phyloP scores from a whole-genome alignment of 108 stramenopile species.

The Nannochloropsis oceanica region DNA sequence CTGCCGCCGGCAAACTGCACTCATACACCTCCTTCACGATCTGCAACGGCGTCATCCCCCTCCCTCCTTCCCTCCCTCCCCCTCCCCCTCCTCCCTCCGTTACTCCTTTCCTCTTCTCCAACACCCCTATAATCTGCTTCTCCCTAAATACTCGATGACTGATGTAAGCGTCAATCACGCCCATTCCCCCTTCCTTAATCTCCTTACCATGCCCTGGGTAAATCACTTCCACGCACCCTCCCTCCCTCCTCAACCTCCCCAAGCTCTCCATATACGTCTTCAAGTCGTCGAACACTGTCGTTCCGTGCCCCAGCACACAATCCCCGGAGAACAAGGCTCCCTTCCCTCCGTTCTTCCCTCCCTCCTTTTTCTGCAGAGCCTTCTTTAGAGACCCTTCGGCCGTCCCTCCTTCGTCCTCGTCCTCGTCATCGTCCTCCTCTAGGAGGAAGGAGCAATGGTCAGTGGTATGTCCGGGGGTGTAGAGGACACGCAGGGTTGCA shows the following conservation, averaged over 20 bases:
- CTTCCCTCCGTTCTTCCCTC: no score
- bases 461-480: slow-evolving; percentile 27
- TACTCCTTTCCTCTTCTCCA: slow-evolving; percentile 37
- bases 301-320: slow-evolving; percentile 37
- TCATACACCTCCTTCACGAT: neutral
- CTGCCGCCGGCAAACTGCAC: no score
- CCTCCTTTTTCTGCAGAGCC: no score
- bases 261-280: slow-evolving; percentile 28
- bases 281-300: slow-evolving; percentile 37
- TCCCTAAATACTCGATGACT: no score
- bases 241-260: neutral
- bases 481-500: slow-evolving; percentile 14
- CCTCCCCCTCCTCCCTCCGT: slow-evolving; percentile 18
- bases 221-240: neutral
- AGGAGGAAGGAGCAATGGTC: no score
- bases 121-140: no score
- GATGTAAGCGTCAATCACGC: no score
- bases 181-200: neutral
- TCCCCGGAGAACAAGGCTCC: slow-evolving; percentile 33
- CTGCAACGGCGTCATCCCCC: neutral
- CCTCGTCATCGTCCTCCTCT: no score
- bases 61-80: neutral
- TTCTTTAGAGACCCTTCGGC: no score
- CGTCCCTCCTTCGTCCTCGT: no score
- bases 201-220: neutral